Evolutionary conservation across 768 basidiomycete species (phyloP).

Genomic region (Pisolithus albus): DNA sequence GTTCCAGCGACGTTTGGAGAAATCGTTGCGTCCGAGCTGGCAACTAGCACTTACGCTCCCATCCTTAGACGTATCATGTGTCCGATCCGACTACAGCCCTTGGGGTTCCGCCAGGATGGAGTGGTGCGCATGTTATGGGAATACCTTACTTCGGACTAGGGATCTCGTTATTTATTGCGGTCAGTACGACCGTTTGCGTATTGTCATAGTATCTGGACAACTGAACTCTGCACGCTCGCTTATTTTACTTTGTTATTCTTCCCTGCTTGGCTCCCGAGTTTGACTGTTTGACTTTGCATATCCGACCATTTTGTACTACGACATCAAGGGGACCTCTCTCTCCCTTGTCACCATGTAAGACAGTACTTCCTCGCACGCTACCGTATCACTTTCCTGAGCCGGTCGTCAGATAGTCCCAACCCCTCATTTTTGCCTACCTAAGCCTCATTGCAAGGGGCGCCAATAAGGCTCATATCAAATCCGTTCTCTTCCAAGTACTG

Average conservation of each 20-base stretch:
- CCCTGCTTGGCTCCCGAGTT: too few relatives aligned
- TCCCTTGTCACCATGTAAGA: too few relatives aligned
- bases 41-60: conserved; percentile 66
- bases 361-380: too few relatives aligned
- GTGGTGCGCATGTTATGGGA: conserved; percentile 7
- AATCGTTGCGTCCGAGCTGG: conserved; percentile 55
- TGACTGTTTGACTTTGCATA: too few relatives aligned
- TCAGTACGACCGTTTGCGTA: neutral
- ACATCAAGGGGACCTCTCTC: too few relatives aligned
- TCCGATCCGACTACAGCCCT: conserved; percentile 44
- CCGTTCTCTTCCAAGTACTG: conserved; percentile 73
- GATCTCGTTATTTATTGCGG: neutral
- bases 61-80: conserved; percentile 49
- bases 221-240: too few relatives aligned
- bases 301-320: too few relatives aligned
- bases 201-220: neutral
- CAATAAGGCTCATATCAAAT: conserved; percentile 64
- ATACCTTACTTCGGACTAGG: conserved; percentile 8
- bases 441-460: too few relatives aligned
- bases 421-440: too few relatives aligned
- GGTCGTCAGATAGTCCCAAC: too few relatives aligned
- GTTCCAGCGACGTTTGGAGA: conserved; percentile 10
- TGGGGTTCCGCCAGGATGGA: conserved; percentile 62
- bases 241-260: too few relatives aligned
- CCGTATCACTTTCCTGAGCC: too few relatives aligned